A percentile compares a stretch with the other conserved stretches of the same genome.
phyloP scores from a whole-genome alignment of 768 basidiomycete species.

The Boletus tomentosulus region DNA sequence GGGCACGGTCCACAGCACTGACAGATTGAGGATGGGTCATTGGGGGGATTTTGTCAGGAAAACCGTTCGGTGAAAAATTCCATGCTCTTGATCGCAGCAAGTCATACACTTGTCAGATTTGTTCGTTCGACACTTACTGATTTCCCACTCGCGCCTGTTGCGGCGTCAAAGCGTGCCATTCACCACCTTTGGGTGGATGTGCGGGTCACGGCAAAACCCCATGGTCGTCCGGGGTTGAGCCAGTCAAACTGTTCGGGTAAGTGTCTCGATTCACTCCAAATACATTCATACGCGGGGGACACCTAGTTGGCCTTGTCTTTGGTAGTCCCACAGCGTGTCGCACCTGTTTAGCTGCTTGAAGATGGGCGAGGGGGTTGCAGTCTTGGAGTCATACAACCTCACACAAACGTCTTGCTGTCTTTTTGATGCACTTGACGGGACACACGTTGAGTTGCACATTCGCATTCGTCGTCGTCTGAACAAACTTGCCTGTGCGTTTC shows the following conservation, averaged over 20 bases:
- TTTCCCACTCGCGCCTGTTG: conserved; percentile 11
- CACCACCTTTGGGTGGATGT: conserved; percentile 5
- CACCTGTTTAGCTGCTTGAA: conserved; percentile 7
- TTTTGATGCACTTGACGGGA: conserved; percentile 21
- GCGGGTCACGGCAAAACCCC: conserved; percentile 4
- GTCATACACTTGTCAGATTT: conserved; percentile 13
- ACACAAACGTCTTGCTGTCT: conserved; percentile 23
- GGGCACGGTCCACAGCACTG: not conserved
- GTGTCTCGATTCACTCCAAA: conserved; percentile 32
- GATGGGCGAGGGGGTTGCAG: conserved; percentile 2
- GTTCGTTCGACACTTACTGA: conserved; percentile 24
- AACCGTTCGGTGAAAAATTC: conserved; percentile 27
- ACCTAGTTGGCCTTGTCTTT: conserved; percentile 4
- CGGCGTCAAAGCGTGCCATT: conserved; percentile 12
- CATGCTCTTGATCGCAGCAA: conserved; percentile 20
- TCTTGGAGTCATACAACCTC: conserved; percentile 24
- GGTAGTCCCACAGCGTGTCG: not conserved
- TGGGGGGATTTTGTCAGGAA: conserved; percentile 8
- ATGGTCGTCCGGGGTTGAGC: not conserved
- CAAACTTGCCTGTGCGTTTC: conserved; percentile 26
- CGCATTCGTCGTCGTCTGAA: conserved; percentile 26
- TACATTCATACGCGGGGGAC: conserved; percentile 24
- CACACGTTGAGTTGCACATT: conserved; percentile 30
- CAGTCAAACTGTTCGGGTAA: conserved; percentile 20
- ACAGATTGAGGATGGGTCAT: not conserved